phyloP scores from a whole-genome alignment of 495 filamentous ascomycete species.

The Penicillium robsamsonii region DNA sequence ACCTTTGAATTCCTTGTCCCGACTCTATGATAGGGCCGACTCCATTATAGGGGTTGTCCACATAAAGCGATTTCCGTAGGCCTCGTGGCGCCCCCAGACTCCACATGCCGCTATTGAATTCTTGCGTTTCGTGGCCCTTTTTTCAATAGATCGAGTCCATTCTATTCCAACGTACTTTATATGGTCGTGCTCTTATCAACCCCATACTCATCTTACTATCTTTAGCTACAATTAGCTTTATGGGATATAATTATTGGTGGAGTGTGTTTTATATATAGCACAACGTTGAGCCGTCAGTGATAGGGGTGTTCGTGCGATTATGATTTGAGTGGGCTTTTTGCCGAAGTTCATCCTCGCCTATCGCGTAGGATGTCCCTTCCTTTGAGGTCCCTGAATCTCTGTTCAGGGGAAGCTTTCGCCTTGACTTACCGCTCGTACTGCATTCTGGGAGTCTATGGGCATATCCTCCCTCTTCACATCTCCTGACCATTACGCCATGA shows the following conservation, averaged over 20 bases:
- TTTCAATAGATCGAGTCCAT: slow-evolving; percentile 16
- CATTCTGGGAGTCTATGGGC: not conserved
- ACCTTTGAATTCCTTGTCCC: not conserved
- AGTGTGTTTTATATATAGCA: slow-evolving; percentile 1
- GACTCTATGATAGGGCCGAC: slow-evolving; percentile 21
- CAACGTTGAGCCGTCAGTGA: not conserved
- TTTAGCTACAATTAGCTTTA: slow-evolving; percentile 10
- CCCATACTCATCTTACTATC: slow-evolving; percentile 16
- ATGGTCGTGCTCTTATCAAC: slow-evolving; percentile 2
- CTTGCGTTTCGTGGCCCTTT: slow-evolving; percentile 14
- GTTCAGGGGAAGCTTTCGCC: not conserved
- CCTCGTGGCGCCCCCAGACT: slow-evolving; percentile 26
- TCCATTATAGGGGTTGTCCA: slow-evolving; percentile 6
- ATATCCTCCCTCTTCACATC: not conserved
- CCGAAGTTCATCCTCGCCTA: slow-evolving; percentile 7
- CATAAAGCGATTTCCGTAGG: slow-evolving; percentile 3
- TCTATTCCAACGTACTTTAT: slow-evolving; percentile 1
- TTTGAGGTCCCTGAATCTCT: not conserved
- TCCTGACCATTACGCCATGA: not conserved
- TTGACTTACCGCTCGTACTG: not conserved
- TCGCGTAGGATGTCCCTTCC: not conserved
- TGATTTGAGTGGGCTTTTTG: slow-evolving; percentile 5
- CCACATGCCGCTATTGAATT: slow-evolving; percentile 25
- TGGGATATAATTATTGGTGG: slow-evolving; percentile 16
- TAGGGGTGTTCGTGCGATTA: slow-evolving; percentile 11